phyloP scores from a whole-genome alignment of 169 alveolate genomes.

The Perkinsus marinus region DNA sequence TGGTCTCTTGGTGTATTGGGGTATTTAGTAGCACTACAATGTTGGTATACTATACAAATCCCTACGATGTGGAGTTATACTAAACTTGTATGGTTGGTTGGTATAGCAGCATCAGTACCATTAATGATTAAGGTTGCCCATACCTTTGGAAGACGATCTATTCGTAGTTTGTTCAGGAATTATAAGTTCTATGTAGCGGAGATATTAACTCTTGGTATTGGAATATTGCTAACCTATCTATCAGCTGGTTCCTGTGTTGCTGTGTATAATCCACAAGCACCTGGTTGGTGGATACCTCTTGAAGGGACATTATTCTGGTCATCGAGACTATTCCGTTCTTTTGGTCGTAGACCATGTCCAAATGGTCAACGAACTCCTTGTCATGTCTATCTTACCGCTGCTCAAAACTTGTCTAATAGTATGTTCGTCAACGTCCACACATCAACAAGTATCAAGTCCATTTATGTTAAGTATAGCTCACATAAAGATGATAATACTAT shows the following conservation, averaged over 20 bases:
- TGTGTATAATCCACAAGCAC: neutral
- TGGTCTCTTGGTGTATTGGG: neutral
- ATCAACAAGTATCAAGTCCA: neutral
- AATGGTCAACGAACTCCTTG: neutral
- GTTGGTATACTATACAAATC: neutral
- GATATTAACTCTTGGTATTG: neutral
- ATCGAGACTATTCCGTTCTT: neutral
- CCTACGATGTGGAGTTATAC: neutral
- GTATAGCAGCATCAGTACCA: neutral
- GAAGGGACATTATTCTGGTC: neutral
- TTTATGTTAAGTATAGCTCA: neutral
- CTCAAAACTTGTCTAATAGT: neutral
- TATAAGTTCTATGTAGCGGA: neutral
- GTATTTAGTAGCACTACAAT: neutral
- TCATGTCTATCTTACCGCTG: neutral
- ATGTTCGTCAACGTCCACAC: neutral
- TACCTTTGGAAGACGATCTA: neutral
- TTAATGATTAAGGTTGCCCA: neutral
- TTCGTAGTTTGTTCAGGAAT: neutral
- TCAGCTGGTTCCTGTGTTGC: neutral
- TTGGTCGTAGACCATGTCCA: neutral
- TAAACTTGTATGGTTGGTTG: neutral
- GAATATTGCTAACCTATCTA: neutral
- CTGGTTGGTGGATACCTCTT: neutral
- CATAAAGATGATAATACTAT: neutral